Evolutionary conservation across 495 filamentous ascomycete species (phyloP).

Genomic region (Aspergillus incahuasiensis): DNA sequence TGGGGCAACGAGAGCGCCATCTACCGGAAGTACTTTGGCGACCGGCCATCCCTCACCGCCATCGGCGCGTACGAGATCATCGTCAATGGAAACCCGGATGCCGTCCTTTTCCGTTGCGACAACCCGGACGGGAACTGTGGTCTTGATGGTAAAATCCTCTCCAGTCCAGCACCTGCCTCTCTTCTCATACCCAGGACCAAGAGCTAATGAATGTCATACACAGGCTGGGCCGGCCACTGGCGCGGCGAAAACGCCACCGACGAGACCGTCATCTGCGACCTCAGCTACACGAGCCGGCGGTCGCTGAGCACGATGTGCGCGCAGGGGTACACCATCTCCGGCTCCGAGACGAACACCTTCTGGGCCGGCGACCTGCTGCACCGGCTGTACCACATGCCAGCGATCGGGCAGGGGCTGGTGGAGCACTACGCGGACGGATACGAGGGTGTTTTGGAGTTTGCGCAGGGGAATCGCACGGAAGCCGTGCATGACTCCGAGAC

Average conservation of each 20-base stretch:
- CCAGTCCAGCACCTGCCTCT: too few species aligned
- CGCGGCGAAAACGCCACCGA: slow-evolving; percentile 51
- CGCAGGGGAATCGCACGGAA: slow-evolving; percentile 30
- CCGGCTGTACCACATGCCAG: slow-evolving; percentile 50
- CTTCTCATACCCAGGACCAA: not conserved
- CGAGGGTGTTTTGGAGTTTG: slow-evolving; percentile 42
- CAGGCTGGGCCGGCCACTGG: slow-evolving; percentile 57
- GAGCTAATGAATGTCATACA: too few species aligned
- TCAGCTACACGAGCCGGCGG: slow-evolving; percentile 46
- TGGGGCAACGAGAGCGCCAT: slow-evolving; percentile 47
- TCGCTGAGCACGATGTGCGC: slow-evolving; percentile 50
- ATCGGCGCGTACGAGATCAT: slow-evolving; percentile 51
- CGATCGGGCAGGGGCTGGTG: slow-evolving; percentile 47
- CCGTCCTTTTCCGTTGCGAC: slow-evolving; percentile 53
- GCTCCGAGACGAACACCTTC: slow-evolving; percentile 46
- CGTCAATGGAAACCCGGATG: slow-evolving; percentile 40
- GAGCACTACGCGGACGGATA: slow-evolving; percentile 55
- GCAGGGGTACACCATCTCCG: slow-evolving; percentile 48
- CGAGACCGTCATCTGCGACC: slow-evolving; percentile 58
- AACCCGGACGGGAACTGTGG: slow-evolving; percentile 54
- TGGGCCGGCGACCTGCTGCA: slow-evolving; percentile 56
- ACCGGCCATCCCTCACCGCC: slow-evolving; percentile 41
- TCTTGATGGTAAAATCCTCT: slow-evolving; percentile 33
- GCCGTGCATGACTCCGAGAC: slow-evolving; percentile 49
- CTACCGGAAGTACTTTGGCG: slow-evolving; percentile 56